Evolutionary conservation across 768 basidiomycete species (phyloP).

Genomic region (Filobasidium wieringae): DNA sequence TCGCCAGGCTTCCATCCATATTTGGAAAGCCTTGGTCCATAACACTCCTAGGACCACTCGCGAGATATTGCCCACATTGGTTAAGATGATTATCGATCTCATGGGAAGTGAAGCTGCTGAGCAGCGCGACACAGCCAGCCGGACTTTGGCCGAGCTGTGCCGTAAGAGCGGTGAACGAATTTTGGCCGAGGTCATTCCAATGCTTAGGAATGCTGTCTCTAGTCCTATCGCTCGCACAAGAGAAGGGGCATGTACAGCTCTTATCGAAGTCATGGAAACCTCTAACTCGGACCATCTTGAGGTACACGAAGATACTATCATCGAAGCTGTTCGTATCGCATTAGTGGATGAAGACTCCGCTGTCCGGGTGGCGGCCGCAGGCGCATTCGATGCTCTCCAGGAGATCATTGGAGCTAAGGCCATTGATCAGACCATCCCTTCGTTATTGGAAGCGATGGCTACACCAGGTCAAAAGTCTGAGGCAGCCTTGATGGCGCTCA

Average conservation of each 20-base stretch:
- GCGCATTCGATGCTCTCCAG: constrained; percentile 81
- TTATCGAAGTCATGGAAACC: constrained; percentile 82
- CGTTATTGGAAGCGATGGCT: constrained; percentile 78
- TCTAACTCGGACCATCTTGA: constrained; percentile 73
- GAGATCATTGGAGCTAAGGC: constrained; percentile 79
- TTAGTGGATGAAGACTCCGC: constrained; percentile 77
- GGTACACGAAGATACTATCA: constrained; percentile 77
- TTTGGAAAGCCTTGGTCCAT: constrained; percentile 95
- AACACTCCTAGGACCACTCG: constrained; percentile 53
- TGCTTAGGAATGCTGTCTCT: constrained; percentile 52
- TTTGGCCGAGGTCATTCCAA: constrained; percentile 66
- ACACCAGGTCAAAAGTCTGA: constrained; percentile 90
- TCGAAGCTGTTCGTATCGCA: constrained; percentile 66
- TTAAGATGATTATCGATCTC: constrained; percentile 60
- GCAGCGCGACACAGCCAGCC: constrained; percentile 86
- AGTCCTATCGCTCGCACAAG: constrained; percentile 48
- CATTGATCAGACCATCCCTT: constrained; percentile 93
- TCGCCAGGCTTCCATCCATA: constrained; percentile 79
- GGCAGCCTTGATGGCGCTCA: constrained; percentile 82
- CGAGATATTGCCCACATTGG: constrained; percentile 77
- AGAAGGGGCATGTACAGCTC: constrained; percentile 75
- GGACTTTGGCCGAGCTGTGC: constrained; percentile 77
- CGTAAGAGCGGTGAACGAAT: constrained; percentile 92
- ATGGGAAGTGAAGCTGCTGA: constrained; percentile 70
- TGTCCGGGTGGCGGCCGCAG: constrained; percentile 81